phyloP scores from a whole-genome alignment of 2,329 filamentous ascomycete genomes.

The Penicillium sp. region DNA sequence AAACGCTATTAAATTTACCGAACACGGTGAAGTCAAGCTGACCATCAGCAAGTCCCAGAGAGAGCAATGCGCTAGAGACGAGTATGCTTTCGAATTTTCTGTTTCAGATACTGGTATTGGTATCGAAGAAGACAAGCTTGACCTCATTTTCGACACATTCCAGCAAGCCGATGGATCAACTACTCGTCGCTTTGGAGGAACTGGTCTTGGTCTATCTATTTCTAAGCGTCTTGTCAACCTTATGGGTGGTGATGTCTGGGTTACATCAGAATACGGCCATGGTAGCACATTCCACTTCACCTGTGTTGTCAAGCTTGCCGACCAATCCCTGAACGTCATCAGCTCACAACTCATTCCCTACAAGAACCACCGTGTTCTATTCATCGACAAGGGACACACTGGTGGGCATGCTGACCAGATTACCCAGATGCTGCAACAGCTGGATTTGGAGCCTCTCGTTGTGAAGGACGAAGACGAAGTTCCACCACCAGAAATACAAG shows the following conservation, averaged over 20 bases:
- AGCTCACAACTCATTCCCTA: conserved; percentile 74
- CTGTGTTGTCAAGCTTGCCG: conserved; percentile 76
- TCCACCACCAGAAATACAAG: conserved; percentile 47
- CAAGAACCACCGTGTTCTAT: conserved; percentile 80
- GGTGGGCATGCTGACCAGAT: conserved; percentile 71
- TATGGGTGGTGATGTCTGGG: conserved; percentile 93
- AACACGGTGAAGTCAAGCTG: conserved; percentile 86
- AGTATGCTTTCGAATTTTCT: conserved; percentile 89
- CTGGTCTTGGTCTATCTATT: conserved; percentile 88
- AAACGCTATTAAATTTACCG: conserved; percentile 96
- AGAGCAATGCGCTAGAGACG: conserved; percentile 60
- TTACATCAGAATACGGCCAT: conserved; percentile 79
- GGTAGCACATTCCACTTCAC: conserved; percentile 94
- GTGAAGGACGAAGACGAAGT: conserved; percentile 66
- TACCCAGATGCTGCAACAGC: conserved; percentile 64
- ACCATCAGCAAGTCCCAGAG: conserved; percentile 66
- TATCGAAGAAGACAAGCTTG: conserved; percentile 86
- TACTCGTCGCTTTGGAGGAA: conserved; percentile 89
- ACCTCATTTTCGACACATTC: conserved; percentile 96
- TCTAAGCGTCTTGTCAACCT: conserved; percentile 88
- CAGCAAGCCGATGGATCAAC: conserved; percentile 95
- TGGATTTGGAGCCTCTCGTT: conserved; percentile 74
- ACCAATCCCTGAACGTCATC: conserved; percentile 68
- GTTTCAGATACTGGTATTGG: conserved; percentile 93
- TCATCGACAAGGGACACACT: conserved; percentile 81